phyloP scores from a whole-genome alignment of 148 eudicot genomes.

The Cornus florida region DNA sequence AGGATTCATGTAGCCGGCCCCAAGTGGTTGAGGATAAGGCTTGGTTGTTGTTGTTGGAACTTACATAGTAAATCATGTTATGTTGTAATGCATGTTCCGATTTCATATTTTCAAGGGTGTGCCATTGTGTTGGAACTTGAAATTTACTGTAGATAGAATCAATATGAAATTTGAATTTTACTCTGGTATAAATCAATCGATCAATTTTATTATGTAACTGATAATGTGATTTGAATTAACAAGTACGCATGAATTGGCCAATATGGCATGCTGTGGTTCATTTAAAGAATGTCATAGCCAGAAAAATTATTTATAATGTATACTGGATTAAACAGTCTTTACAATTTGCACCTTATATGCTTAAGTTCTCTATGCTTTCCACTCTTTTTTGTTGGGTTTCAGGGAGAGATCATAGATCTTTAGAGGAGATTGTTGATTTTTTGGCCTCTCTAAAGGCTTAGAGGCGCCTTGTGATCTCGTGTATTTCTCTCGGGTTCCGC shows the following conservation, averaged over 20 bases:
- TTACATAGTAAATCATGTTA: neutral
- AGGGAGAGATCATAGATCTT: too few species aligned
- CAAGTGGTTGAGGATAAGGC: too few species aligned
- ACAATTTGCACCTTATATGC: neutral
- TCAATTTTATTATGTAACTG: neutral
- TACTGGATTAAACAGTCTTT: neutral
- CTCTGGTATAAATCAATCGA: neutral
- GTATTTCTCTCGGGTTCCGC: too few species aligned
- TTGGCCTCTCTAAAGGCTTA: too few species aligned
- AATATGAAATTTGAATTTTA: neutral
- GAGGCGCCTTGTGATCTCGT: too few species aligned
- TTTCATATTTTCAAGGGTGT: neutral
- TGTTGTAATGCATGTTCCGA: neutral
- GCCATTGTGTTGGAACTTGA: neutral
- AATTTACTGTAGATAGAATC: neutral
- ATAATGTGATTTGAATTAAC: neutral
- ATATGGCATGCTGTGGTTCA: neutral
- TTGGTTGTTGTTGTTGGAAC: too few species aligned
- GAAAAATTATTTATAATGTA: neutral
- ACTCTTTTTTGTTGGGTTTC: too few species aligned
- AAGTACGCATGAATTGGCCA: neutral
- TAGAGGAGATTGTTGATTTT: too few species aligned
- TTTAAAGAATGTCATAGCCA: neutral
- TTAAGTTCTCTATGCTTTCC: too few species aligned
- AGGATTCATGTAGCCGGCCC: too few species aligned